These are phyloP conservation scores for Lepidium campestre DNA, from an alignment of 441 rosid species.

Conservation along the genomic window DNA sequence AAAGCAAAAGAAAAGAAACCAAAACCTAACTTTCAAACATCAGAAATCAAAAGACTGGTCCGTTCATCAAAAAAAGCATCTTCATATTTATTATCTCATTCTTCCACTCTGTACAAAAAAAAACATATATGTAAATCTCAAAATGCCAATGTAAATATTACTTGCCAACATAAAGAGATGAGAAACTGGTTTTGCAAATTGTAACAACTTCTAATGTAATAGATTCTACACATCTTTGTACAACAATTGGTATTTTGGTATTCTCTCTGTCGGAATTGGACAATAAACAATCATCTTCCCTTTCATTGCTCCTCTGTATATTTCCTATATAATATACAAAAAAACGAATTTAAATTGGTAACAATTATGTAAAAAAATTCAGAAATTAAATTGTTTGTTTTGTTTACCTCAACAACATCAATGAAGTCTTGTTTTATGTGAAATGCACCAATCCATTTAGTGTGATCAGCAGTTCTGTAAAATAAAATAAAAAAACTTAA, in stretches of 20 bases:
- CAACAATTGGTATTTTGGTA: conserved; percentile 70
- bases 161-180: neutral
- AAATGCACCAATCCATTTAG: conserved; percentile 85
- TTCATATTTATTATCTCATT: neutral
- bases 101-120: neutral
- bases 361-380: neutral
- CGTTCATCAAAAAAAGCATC: neutral
- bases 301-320: conserved; percentile 75
- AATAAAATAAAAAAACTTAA: neutral
- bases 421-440: conserved; percentile 77
- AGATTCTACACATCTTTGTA: conserved; percentile 54
- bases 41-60: neutral
- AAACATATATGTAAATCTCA: neutral
- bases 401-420: conserved; percentile 73
- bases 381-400: neutral
- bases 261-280: conserved; percentile 66
- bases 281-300: conserved; percentile 70
- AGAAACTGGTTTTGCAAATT: conserved; percentile 10
- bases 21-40: neutral
- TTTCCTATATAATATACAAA: conserved; percentile 30
- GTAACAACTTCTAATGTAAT: neutral
- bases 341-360: neutral
- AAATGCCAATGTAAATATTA: neutral
- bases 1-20: conserved; percentile 33
- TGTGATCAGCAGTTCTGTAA: conserved; percentile 82